phyloP scores from a whole-genome alignment of 768 basidiomycete genomes.

The Hericium erinaceus region DNA sequence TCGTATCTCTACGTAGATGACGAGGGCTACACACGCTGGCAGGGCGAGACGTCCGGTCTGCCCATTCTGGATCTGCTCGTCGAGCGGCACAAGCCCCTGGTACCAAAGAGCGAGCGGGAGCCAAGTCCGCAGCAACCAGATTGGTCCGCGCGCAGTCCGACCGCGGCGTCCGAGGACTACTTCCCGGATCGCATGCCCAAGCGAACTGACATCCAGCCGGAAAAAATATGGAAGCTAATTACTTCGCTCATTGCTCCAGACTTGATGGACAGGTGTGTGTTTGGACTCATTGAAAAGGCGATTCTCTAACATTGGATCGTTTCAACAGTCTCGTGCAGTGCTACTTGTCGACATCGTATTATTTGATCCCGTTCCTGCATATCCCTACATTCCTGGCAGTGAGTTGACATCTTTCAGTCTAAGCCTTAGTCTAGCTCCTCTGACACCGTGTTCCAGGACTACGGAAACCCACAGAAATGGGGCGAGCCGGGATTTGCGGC shows the following conservation, averaged over 20 bases:
- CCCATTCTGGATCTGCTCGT: slow-evolving; percentile 80
- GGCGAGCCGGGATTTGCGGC: slow-evolving; percentile 91
- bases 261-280: slow-evolving; percentile 77
- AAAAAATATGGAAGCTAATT: slow-evolving; percentile 79
- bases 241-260: slow-evolving; percentile 83
- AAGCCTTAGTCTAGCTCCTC: neutral
- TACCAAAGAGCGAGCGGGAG: slow-evolving; percentile 26
- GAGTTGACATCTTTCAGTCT: slow-evolving; percentile 4
- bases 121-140: slow-evolving; percentile 8
- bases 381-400: slow-evolving; percentile 82
- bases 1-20: slow-evolving; percentile 85
- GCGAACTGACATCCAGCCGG: slow-evolving; percentile 76
- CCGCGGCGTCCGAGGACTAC: slow-evolving; percentile 36
- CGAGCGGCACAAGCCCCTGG: slow-evolving; percentile 48
- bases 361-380: slow-evolving; percentile 86
- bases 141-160: slow-evolving; percentile 3
- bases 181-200: slow-evolving; percentile 77
- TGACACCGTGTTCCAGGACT: slow-evolving; percentile 46
- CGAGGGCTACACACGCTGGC: slow-evolving; percentile 82
- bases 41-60: slow-evolving; percentile 88
- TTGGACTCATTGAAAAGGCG: slow-evolving; percentile 1
- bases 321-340: slow-evolving; percentile 60
- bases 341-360: slow-evolving; percentile 88
- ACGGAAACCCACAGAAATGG: slow-evolving; percentile 92
- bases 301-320: neutral